Percentiles rank a stretch among this genome's conserved stretches.
Evolutionary conservation across 1,139 yeast species (phyloP).

Genomic region (Candida dubliniensis): DNA sequence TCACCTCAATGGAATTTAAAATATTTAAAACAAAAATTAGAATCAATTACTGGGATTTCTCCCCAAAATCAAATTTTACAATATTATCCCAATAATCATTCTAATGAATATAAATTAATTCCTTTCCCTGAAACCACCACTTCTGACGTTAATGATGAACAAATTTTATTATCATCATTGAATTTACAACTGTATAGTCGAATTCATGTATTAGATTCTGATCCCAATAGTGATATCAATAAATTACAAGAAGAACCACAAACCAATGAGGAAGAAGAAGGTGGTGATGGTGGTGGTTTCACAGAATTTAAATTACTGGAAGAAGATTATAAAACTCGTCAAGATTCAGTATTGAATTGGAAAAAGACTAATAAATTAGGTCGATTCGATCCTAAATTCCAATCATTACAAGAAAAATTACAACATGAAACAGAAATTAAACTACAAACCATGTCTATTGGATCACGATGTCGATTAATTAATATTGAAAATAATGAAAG

Average conservation of each 20-base stretch:
- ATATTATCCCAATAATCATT: slow-evolving; percentile 44
- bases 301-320: slow-evolving; percentile 54
- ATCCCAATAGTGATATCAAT: slow-evolving; percentile 49
- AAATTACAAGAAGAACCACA: slow-evolving; percentile 20
- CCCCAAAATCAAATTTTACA: slow-evolving; percentile 57
- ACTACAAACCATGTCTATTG: slow-evolving; percentile 26
- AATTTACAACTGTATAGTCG: slow-evolving; percentile 40
- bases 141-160: slow-evolving; percentile 19
- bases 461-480: slow-evolving; percentile 42
- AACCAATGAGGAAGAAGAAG: slow-evolving; percentile 15
- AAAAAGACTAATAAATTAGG: slow-evolving; percentile 68
- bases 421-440: slow-evolving; percentile 20
- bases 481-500: slow-evolving; percentile 51
- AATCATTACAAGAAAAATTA: slow-evolving; percentile 21
- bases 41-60: slow-evolving; percentile 76
- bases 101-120: slow-evolving; percentile 28
- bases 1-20: slow-evolving; percentile 62
- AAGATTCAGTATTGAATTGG: slow-evolving; percentile 73
- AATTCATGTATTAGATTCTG: slow-evolving; percentile 54
- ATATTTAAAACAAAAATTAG: slow-evolving; percentile 58
- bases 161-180: slow-evolving; percentile 19
- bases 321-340: slow-evolving; percentile 61
- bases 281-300: background rate
- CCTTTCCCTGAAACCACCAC: slow-evolving; percentile 17
- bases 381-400: slow-evolving; percentile 60